These are phyloP conservation scores for Pseudogymnoascus sp. DNA, from an alignment of 2,329 filamentous ascomycete species.

Conservation along the genomic window DNA sequence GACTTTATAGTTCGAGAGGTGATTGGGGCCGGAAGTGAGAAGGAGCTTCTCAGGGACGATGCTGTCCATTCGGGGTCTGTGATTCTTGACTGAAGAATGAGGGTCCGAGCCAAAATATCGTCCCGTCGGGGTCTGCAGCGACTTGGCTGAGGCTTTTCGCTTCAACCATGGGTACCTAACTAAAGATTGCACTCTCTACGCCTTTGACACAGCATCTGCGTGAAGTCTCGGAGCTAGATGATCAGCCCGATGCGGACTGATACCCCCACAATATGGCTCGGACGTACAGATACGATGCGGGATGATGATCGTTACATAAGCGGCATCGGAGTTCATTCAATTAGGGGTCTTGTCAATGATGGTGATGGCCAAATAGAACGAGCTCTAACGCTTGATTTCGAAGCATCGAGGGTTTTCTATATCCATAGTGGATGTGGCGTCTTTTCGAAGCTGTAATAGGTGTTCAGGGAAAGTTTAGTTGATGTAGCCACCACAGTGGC, in stretches of 20 bases:
- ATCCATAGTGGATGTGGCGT: background rate
- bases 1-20: background rate
- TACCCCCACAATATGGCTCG: background rate
- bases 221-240: background rate
- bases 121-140: background rate
- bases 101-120: background rate
- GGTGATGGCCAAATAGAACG: background rate
- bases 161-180: background rate
- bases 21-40: background rate
- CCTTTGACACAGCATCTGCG: background rate
- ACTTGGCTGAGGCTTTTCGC: background rate
- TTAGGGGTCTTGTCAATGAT: background rate
- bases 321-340: background rate
- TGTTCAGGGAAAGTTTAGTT: background rate
- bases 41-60: background rate
- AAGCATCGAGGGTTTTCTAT: background rate
- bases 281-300: background rate
- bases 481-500: background rate
- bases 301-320: background rate
- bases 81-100: background rate
- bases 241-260: background rate
- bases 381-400: background rate
- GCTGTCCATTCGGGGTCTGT: background rate
- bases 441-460: background rate
- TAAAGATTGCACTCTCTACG: background rate